These are phyloP conservation scores for Amaranthus cruentus DNA, from an alignment of 148 eudicot species.

Conservation along the genomic window DNA sequence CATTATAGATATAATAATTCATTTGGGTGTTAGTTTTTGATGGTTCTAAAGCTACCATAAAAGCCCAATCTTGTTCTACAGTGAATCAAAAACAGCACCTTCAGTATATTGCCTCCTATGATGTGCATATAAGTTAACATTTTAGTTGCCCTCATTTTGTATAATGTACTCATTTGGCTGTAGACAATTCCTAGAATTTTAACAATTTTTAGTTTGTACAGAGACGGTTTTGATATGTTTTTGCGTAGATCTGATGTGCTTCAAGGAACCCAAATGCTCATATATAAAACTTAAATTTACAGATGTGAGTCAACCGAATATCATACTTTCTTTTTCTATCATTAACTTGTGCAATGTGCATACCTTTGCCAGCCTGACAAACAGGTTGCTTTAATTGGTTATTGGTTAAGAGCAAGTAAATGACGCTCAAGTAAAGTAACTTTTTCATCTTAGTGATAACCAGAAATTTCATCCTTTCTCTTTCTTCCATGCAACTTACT, in stretches of 20 bases:
- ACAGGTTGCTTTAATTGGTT: too few relatives aligned
- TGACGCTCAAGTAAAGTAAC: too few relatives aligned
- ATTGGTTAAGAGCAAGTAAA: too few relatives aligned
- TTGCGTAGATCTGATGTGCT: neutral
- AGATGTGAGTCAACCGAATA: neutral
- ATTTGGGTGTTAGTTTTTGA: neutral
- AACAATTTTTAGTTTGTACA: neutral
- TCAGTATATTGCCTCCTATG: neutral
- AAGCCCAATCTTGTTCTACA: neutral
- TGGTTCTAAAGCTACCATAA: neutral
- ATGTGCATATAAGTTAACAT: neutral
- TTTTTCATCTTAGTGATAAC: too few relatives aligned
- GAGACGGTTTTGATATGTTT: neutral
- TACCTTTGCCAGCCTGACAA: too few relatives aligned
- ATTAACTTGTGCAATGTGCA: too few relatives aligned
- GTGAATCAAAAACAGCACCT: neutral
- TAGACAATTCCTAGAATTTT: neutral
- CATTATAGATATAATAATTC: neutral
- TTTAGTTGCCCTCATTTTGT: neutral
- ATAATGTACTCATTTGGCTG: neutral
- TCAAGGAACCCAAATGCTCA: neutral
- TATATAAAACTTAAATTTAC: neutral
- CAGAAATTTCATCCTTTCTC: neutral
- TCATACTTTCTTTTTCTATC: neutral
- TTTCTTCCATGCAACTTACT: neutral